A percentile compares a stretch with the other conserved stretches of the same genome.
These are phyloP conservation scores for Pythium myriotylum DNA, from an alignment of 352 stramenopile genomes.

Conservation along the genomic window DNA sequence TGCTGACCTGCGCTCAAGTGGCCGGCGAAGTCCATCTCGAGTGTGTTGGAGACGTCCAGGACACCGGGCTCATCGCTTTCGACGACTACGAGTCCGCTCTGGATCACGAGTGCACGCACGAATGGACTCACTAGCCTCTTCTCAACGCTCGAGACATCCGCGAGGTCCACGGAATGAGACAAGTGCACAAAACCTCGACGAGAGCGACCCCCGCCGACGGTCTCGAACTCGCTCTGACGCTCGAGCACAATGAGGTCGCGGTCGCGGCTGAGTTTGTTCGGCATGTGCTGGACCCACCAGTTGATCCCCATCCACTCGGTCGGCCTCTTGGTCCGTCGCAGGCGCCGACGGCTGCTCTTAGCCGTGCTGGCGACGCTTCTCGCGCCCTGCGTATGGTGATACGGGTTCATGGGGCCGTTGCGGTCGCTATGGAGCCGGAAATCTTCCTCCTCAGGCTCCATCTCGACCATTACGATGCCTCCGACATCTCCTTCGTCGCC, in stretches of 20 bases:
- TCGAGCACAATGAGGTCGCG: conserved; percentile 29
- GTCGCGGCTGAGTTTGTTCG: conserved; percentile 28
- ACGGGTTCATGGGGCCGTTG: background rate
- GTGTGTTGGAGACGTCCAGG: conserved; percentile 18
- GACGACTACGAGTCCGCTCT: conserved; percentile 27
- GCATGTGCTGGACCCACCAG: conserved; percentile 35
- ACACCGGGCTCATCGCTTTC: conserved; percentile 25
- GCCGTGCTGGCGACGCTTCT: conserved; percentile 4
- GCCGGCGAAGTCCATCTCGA: conserved; percentile 26
- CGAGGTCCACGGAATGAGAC: conserved; percentile 25
- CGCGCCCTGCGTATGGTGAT: background rate
- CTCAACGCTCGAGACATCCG: conserved; percentile 10
- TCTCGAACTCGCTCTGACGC: conserved; percentile 24
- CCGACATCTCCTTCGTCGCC: background rate
- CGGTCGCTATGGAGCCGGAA: conserved; percentile 3
- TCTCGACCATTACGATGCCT: conserved; percentile 9
- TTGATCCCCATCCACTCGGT: conserved; percentile 28
- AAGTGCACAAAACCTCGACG: conserved; percentile 23
- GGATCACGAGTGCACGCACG: conserved; percentile 23
- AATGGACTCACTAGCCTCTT: conserved; percentile 22
- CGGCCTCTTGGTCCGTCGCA: background rate
- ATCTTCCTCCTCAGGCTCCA: conserved; percentile 4
- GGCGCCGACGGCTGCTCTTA: background rate
- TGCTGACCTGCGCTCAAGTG: conserved; percentile 12
- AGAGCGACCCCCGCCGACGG: background rate